Evolutionary conservation across 176 grass and related monocot species (phyloP), one percentile per base, ranked within the genome.

Genomic region (Alopecurus myosuroides): DNA sequence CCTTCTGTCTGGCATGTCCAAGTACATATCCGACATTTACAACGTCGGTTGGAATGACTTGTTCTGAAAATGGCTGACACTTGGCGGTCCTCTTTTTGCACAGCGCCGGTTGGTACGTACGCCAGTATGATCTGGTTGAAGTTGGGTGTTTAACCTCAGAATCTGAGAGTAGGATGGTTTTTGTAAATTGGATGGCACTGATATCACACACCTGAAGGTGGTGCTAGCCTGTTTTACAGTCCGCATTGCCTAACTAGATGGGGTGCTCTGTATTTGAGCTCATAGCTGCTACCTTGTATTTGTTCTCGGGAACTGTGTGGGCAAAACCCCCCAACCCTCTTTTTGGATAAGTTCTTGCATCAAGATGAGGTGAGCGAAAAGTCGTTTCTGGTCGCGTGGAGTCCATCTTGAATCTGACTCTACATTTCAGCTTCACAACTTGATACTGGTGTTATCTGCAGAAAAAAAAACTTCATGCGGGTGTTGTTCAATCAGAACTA

Each of bases 1-100:
- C 42, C 50, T 88, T 48, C 4, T 37, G 20, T 74, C 35, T 64
- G 83, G 90, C 56, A 29, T 31, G 7, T 15, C 82, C 58, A 35
- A 23, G 70, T 67, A 2, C 3, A 61, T 92, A 1, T 34, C 36
- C 39, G 75, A 22, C 22, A 45, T 79, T 50, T 92, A 86, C 56
- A 81, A 77, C 37, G 14, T 91, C 77, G 58, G 13, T 30, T 74
- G 44, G 71, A 50, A 50, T 30, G 71, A 77, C 11, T 14, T 81
- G 5, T 89, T 76, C 19, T 81, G 77, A 80, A 58, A 81, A 52
- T 29, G 31, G 23, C 9, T 19, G 13, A 18, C 28, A 40, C 4
- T 41, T 61, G 2, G 30, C 9, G 45, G 3, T 12, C 34, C 15
- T 12, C 3, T 39, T 68, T 85, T 15, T 34, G 62, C 42, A 25